Evolutionary conservation across 1,139 yeast species (phyloP), one percentile per base, ranked within the genome.

Genomic region (Magnusiomyces paraingens): DNA sequence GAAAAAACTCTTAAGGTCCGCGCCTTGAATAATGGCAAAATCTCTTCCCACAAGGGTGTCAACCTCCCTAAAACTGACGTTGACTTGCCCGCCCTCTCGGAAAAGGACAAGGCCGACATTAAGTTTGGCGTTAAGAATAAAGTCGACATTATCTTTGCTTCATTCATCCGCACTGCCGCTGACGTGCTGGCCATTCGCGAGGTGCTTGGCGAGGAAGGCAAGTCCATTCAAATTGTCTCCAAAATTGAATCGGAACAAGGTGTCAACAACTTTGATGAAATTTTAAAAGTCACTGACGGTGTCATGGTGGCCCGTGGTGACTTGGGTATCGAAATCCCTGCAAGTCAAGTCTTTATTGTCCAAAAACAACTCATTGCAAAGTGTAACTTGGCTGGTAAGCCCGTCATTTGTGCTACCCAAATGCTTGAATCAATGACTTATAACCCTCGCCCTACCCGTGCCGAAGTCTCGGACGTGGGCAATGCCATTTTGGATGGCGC

Each of bases 291-390:
- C 74, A 93, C 99, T 60, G 99, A 94, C 72, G 99, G 98, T 81
- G 97, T 93, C 70, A 93, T 93, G 99, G 98, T 93, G 72, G 99
- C 99, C 68, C 85, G 99, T 78, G 99, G 99, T 81, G 99, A 94
- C 73, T 82, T 93, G 71, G 99, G 99, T 81, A 93, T 93, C 70
- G 99, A 93, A 80, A 93, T 93, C 69, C 99, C 99, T 64, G 98
- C 99, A 63, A 94, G 97, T 62, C 95, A 91, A 80, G 99, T 93
- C 61, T 90, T 93, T 72, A 93, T 94, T 69, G 98, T 91, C 66
- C 99, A 93, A 80, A 93, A 94, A 83, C 96, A 91, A 80, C 81
- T 93, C 79, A 93, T 93, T 73, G 98, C 99, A 70, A 93, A 93
- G 79, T 93, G 96, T 81, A 94, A 93, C 83, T 80, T 91, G 73